Percentiles rank a stretch among this genome's conserved stretches.
These are phyloP conservation scores for Pestalotiopsis fici DNA, from an alignment of 2,329 filamentous ascomycete species.

Conservation along the genomic window DNA sequence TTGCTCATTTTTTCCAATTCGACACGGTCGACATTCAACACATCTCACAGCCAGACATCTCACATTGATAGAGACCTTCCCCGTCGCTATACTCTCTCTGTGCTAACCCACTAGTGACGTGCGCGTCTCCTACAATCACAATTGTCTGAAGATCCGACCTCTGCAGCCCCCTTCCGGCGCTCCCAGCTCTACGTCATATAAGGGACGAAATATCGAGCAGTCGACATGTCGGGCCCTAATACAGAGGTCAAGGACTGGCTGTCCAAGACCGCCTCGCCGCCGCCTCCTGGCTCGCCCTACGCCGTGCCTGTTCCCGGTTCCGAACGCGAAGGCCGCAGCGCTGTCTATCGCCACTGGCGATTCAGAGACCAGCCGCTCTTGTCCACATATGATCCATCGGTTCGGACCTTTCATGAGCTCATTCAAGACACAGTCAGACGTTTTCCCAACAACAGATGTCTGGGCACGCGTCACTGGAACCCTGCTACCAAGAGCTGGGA, in stretches of 20 bases:
- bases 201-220: background rate
- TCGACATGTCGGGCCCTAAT: slow-evolving; percentile 32
- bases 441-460: slow-evolving; percentile 68
- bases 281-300: slow-evolving; percentile 65
- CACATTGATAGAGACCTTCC: background rate
- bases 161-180: background rate
- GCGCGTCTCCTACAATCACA: background rate
- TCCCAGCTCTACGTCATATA: background rate
- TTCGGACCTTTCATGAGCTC: slow-evolving; percentile 75
- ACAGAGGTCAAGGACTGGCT: slow-evolving; percentile 40
- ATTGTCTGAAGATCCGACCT: background rate
- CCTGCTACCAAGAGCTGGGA: slow-evolving; percentile 69
- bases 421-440: slow-evolving; percentile 71
- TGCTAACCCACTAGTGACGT: background rate
- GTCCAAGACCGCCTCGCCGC: slow-evolving; percentile 21
- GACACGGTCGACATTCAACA: background rate
- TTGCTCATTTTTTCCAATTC: background rate
- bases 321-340: slow-evolving; percentile 69
- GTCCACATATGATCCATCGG: slow-evolving; percentile 68
- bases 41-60: background rate
- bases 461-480: slow-evolving; percentile 83
- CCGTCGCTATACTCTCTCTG: background rate
- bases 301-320: slow-evolving; percentile 76
- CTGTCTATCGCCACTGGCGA: slow-evolving; percentile 82
- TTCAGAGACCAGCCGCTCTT: slow-evolving; percentile 72